Percentiles rank a stretch among this genome's conserved stretches.
Evolutionary conservation across 257 asterid species (phyloP).

Genomic region (Solanum peruvianum): DNA sequence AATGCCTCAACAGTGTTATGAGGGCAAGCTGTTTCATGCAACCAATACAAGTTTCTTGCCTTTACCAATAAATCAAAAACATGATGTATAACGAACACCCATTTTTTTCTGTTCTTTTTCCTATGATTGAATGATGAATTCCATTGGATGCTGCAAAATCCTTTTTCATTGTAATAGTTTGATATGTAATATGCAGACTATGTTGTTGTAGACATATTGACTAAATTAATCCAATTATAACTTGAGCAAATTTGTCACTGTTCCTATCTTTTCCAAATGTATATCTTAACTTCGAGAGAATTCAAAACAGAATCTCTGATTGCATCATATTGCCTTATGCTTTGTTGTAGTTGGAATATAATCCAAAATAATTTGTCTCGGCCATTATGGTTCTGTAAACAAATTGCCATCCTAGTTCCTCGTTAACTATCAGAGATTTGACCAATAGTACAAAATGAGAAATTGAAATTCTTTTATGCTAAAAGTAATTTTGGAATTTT

Average conservation of each 20-base stretch:
- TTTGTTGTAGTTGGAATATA: not conserved
- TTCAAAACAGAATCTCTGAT: not conserved
- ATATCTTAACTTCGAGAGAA: not conserved
- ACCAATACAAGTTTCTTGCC: not conserved
- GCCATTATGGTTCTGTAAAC: not conserved
- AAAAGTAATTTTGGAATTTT: not conserved
- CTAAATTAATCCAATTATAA: not conserved
- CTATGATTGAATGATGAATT: not conserved
- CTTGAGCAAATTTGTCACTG: not conserved
- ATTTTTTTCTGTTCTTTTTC: not conserved
- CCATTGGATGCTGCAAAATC: not conserved
- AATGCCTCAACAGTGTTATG: not conserved
- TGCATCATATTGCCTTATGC: not conserved
- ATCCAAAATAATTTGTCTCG: not conserved
- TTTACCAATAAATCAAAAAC: not conserved
- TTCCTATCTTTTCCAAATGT: not conserved
- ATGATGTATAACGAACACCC: not conserved
- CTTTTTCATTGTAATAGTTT: not conserved
- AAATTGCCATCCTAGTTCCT: not conserved
- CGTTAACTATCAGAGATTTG: not conserved
- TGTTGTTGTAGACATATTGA: not conserved
- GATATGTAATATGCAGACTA: not conserved
- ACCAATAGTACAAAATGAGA: not conserved
- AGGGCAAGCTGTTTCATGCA: not conserved
- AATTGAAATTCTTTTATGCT: not conserved